Conservation (phyloP, 1,284 basidiomycete genomes). For the Rhodotorula sp. region DNA sequence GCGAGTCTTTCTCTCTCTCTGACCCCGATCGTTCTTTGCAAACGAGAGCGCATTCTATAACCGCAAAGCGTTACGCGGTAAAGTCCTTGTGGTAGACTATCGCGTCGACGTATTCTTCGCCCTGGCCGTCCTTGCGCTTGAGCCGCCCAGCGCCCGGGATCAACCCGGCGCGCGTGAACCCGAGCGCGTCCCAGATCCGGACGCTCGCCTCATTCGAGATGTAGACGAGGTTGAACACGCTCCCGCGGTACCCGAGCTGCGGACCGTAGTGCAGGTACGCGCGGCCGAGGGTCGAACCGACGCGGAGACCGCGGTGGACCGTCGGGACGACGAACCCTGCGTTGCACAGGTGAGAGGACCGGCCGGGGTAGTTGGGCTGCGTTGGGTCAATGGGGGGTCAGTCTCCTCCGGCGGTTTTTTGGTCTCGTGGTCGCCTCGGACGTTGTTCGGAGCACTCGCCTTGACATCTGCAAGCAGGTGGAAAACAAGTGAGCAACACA, state of each 20-base stretch:
- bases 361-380: constrained; percentile 86
- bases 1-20: no score
- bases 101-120: constrained; percentile 84
- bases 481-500: no score
- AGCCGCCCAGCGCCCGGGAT: constrained; percentile 84
- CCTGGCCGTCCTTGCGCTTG: constrained; percentile 60
- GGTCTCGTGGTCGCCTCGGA: no score
- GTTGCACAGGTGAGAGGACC: constrained; percentile 88
- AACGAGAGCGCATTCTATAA: background rate
- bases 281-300: constrained; percentile 71
- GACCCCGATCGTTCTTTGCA: background rate
- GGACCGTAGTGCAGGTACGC: constrained; percentile 83
- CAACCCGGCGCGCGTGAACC: constrained; percentile 75
- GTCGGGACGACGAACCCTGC: constrained; percentile 83
- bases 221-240: constrained; percentile 93
- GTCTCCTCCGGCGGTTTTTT: no score
- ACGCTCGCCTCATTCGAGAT: constrained; percentile 72
- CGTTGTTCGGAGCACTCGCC: background rate
- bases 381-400: background rate
- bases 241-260: constrained; percentile 73
- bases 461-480: constrained; percentile 61
- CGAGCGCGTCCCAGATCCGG: constrained; percentile 79
- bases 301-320: constrained; percentile 64
- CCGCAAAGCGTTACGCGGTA: background rate
- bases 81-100: constrained; percentile 65